Base-by-base conservation (phyloP, 768 basidiomycete species). In the Mycena metata region DNA sequence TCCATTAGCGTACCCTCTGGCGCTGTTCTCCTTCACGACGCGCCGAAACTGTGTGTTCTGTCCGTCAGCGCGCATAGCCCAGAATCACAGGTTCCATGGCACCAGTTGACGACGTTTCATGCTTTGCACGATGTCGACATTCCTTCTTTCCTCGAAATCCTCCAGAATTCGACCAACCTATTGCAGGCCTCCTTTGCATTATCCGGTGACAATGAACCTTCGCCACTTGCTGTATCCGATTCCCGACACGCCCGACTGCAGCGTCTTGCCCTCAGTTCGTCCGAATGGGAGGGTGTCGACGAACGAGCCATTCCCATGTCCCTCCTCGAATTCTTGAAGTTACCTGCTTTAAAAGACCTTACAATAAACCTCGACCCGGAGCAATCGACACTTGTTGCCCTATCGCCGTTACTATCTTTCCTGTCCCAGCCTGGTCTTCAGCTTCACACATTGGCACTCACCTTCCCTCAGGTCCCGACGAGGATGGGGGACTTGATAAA, bases 301-400 rank as follows among this genome's bases (percentile, higher is more conserved):
- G 11, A 16, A n/a, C 21, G 13, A 11, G 19, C 0, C 5, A 12
- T 50, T 8, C 41, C 49, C 2, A 36, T 52, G 2, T 3, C n/a
- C 19, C 8, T 55, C 24, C 50, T 66, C 6, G 16, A 45, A 5
- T 41, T 5, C 15, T 45, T 66, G 41, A 67, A 35, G 21, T 24
- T 46, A 1, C 66, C 66, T 16, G 58, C 65, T 16, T 49, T 66
- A 43, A 47, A 59, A 33, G 30, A 16, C 43, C 59, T 66, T 43
- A 41, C 43, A 13, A 42, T 60, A 6, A 21, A 11, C 17, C 33
- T 35, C 36, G 24, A 6, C 6, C 19, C 9, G 17, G 16, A 19
- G 36, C 15, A 19, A 36, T n/a, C 33, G 17, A 9, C 17, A 4
- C 35, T n/a, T 42, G 51, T 36, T 7, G 7, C 41, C 26, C 12